phyloP scores from a whole-genome alignment of 75 land plant genomes.

The Sequoiadendron giganteum region DNA sequence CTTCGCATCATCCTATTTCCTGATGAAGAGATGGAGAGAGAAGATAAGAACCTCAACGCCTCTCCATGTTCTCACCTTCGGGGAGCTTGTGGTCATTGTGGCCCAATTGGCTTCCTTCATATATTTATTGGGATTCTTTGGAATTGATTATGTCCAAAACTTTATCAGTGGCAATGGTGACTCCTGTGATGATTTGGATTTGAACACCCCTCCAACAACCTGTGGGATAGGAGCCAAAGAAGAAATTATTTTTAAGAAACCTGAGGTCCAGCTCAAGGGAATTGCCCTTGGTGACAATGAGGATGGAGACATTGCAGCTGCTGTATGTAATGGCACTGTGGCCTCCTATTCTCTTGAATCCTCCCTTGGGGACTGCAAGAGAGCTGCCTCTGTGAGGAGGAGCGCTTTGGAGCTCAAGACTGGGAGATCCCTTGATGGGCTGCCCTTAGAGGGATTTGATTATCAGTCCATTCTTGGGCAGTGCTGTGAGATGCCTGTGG shows the following conservation, averaged over 20 bases:
- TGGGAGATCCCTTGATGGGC: conserved; percentile 51
- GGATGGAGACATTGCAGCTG: conserved; percentile 52
- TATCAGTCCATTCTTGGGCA: conserved; percentile 66
- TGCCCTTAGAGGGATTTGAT: conserved; percentile 73
- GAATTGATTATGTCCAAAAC: conserved; percentile 72
- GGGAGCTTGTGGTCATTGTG: conserved; percentile 60
- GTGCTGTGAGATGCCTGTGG: conserved; percentile 86
- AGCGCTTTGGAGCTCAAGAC: conserved; percentile 51
- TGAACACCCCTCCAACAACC: background rate
- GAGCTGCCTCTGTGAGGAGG: conserved; percentile 58
- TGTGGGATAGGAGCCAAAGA: background rate
- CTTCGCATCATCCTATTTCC: conserved; percentile 49
- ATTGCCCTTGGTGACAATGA: conserved; percentile 15
- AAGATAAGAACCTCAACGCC: conserved; percentile 73
- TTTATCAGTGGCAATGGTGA: conserved; percentile 20
- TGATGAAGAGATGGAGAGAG: conserved; percentile 81
- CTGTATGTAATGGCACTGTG: conserved; percentile 41
- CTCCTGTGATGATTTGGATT: background rate
- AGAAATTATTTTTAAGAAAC: conserved; percentile 1
- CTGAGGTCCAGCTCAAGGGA: conserved; percentile 16
- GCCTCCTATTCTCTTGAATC: conserved; percentile 67
- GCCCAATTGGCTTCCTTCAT: conserved; percentile 64
- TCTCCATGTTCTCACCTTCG: conserved; percentile 56
- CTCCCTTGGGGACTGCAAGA: conserved; percentile 54
- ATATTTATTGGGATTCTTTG: conserved; percentile 85